phyloP scores from a whole-genome alignment of 805 yeast species.

The Yamadazyma insecticola region DNA sequence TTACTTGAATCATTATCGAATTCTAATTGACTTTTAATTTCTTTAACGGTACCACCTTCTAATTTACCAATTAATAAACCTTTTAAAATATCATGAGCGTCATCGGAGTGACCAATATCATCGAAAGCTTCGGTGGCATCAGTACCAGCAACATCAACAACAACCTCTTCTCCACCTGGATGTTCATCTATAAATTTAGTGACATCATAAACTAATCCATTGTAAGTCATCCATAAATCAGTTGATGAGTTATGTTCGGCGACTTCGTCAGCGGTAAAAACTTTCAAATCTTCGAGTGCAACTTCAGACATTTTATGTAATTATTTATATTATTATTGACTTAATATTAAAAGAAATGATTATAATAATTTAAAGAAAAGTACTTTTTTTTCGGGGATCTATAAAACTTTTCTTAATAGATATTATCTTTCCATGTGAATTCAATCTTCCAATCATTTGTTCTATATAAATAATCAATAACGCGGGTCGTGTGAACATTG shows the following conservation, averaged over 20 bases:
- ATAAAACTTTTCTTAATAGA: too few relatives aligned
- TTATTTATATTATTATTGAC: too few relatives aligned
- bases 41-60: constrained; percentile 52
- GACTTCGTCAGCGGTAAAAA: constrained; percentile 53
- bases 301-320: constrained; percentile 3
- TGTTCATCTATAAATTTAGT: constrained; percentile 41
- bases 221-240: constrained; percentile 42
- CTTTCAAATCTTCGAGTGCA: constrained; percentile 28
- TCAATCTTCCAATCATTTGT: constrained; percentile 7
- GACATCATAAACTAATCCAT: constrained; percentile 41
- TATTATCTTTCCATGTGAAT: constrained; percentile 1
- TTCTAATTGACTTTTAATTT: constrained; percentile 18
- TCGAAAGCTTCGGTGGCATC: constrained; percentile 45
- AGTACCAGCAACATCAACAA: constrained; percentile 38
- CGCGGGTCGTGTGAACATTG: background rate
- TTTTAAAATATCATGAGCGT: constrained; percentile 75
- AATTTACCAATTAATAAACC: constrained; percentile 73
- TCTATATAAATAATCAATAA: constrained; percentile 4
- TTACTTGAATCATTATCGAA: constrained; percentile 15
- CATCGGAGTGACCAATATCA: constrained; percentile 97
- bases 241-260: constrained; percentile 33
- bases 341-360: too few relatives aligned
- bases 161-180: constrained; percentile 47
- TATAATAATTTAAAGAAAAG: too few relatives aligned
- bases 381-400: too few relatives aligned